These are phyloP conservation scores for Aureobasidium leucospermi DNA, from an alignment of 2,329 filamentous ascomycete genomes.

Conservation along the genomic window DNA sequence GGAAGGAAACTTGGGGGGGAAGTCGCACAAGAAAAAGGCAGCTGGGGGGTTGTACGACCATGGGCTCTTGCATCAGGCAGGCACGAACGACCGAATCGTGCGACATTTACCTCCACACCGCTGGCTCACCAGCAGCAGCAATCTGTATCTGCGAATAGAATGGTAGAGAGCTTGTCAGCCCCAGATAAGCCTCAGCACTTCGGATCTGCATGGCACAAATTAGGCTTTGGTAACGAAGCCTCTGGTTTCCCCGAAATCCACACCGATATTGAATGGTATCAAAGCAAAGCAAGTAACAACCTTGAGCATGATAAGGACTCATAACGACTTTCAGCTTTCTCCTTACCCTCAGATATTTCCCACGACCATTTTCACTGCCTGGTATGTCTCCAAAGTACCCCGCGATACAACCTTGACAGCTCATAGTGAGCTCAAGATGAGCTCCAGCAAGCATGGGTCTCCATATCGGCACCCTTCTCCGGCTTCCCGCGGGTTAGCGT, in stretches of 20 bases:
- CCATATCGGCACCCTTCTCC: not conserved
- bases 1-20: not conserved
- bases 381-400: too few relatives aligned
- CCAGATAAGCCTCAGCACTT: slow-evolving; percentile 9
- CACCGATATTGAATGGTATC: not conserved
- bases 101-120: slow-evolving; percentile 4
- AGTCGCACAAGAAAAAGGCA: slow-evolving; percentile 5
- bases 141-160: slow-evolving; percentile 6
- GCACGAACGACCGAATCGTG: slow-evolving; percentile 3
- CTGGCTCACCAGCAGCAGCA: slow-evolving; percentile 8
- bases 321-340: too few relatives aligned
- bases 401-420: not conserved
- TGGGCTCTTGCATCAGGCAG: slow-evolving; percentile 11
- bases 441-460: not conserved
- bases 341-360: too few relatives aligned
- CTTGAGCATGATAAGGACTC: too few relatives aligned
- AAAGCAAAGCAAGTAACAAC: not conserved
- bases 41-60: not conserved
- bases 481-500: slow-evolving; percentile 1
- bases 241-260: not conserved
- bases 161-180: slow-evolving; percentile 4
- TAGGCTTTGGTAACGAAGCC: not conserved
- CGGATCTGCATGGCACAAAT: slow-evolving; percentile 7
- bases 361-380: too few relatives aligned
- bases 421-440: not conserved